Percentiles rank a stretch among this genome's conserved stretches.
Evolutionary conservation across 2,329 filamentous ascomycete species (phyloP).

Genomic region (Fusarium sp.): DNA sequence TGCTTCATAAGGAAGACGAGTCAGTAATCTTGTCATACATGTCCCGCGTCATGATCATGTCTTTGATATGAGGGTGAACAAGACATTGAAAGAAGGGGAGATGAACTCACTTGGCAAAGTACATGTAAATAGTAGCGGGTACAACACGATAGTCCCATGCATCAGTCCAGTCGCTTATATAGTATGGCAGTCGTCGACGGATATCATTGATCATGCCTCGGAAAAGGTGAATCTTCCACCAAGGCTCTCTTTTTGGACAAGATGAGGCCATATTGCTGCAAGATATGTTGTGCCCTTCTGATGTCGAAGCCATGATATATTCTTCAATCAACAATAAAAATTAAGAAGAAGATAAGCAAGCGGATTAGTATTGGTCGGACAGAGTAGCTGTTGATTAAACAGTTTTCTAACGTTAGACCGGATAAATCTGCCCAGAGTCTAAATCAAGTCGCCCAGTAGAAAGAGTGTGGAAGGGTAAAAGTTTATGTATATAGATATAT

Average conservation of each 20-base stretch:
- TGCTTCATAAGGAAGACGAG: slow-evolving; percentile 64
- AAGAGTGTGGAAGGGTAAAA: not conserved
- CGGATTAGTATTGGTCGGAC: not conserved
- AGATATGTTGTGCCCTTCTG: slow-evolving; percentile 17
- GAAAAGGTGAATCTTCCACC: slow-evolving; percentile 83
- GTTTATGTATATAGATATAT: slow-evolving; percentile 17
- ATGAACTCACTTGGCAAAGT: slow-evolving; percentile 84
- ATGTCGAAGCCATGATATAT: slow-evolving; percentile 28
- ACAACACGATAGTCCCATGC: slow-evolving; percentile 93
- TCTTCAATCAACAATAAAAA: not conserved
- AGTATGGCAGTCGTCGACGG: slow-evolving; percentile 79
- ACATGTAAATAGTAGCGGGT: slow-evolving; percentile 92
- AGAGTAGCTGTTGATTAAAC: not conserved
- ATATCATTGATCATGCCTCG: slow-evolving; percentile 85
- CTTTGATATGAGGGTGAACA: not conserved
- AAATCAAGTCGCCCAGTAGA: not conserved
- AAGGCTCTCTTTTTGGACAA: slow-evolving; percentile 53
- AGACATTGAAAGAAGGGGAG: not conserved
- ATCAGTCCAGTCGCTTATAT: slow-evolving; percentile 85
- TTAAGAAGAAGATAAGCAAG: not conserved
- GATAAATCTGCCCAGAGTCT: not conserved
- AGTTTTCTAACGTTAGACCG: not conserved
- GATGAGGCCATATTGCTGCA: slow-evolving; percentile 11
- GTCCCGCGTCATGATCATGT: slow-evolving; percentile 2
- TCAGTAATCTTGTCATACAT: slow-evolving; percentile 26